Percentiles rank a stretch among this genome's conserved stretches.
Evolutionary conservation across 257 asterid species (phyloP).

Genomic region (Plectranthus barbatus): DNA sequence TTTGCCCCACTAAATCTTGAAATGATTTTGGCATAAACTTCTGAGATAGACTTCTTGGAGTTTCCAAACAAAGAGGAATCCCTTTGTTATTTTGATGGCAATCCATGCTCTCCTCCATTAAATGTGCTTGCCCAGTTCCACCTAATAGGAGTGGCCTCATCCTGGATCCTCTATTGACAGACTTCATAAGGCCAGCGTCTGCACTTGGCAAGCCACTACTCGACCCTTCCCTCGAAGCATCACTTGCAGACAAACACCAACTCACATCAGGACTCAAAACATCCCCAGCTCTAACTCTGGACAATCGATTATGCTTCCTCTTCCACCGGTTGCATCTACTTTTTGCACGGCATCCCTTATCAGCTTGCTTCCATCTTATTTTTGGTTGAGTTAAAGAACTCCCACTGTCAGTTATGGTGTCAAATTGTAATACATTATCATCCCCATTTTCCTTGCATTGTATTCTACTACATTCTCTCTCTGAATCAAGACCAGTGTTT

Average conservation of each 20-base stretch:
- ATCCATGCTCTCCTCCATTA: constrained; percentile 12
- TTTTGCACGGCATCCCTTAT: constrained; percentile 17
- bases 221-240: background rate
- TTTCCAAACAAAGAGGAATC: constrained; percentile 26
- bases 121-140: background rate
- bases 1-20: constrained; percentile 69
- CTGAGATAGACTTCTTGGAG: constrained; percentile 54
- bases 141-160: constrained; percentile 35
- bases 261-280: constrained; percentile 30
- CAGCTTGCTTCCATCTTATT: constrained; percentile 24
- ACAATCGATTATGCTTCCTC: constrained; percentile 27
- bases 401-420: constrained; percentile 28
- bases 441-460: constrained; percentile 20
- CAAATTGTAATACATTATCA: constrained; percentile 19
- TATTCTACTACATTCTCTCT: constrained; percentile 25
- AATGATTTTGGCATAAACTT: constrained; percentile 75
- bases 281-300: constrained; percentile 40
- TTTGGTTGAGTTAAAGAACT: constrained; percentile 28
- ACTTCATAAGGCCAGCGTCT: constrained; percentile 29
- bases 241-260: constrained; percentile 32
- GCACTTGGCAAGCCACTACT: constrained; percentile 28
- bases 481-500: constrained; percentile 13
- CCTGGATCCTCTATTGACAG: constrained; percentile 46
- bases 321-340: constrained; percentile 17
- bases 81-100: constrained; percentile 22